Base-by-base conservation (phyloP, 441 rosid species). In the Populus tomentosa region DNA sequence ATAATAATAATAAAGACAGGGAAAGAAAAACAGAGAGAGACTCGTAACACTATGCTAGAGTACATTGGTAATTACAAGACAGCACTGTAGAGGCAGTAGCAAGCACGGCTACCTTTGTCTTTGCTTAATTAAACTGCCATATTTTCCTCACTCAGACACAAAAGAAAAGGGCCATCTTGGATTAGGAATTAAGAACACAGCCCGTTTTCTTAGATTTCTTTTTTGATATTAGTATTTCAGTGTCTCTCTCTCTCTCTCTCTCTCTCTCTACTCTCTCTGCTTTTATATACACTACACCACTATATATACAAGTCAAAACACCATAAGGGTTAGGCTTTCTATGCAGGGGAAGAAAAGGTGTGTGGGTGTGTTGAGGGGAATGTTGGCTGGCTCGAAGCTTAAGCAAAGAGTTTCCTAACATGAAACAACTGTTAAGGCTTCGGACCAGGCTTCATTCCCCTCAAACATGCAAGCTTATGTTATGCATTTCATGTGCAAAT, bases 371-470 rank as follows among this genome's bases (percentile, higher is more conserved):
- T 82, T 84, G 87, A 70, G 84, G 79, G 89, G 85, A 82, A 79
- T 79, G 86, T 81, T 79, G 86, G 82, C 83, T 86, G 87, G 86
- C 83, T 75, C 86, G 86, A 79, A 70, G 84, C 85, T 82, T 80
- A 35, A 32, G 26, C 65, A 24, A 53, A 40, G 28, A 61, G 65
- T 61, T 21, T 61, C 28, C 65, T 56, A 4, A 9, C 28, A 23
- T 8, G 65, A 61, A 21, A 61, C 28, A 61, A 23, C 65, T 61
- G 65, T 21, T 61, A 10, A 61, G 65, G 65, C 65, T 61, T 61
- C 65, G 65, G 65, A 61, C 65, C 65, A 61, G 65, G 65, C 65
- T 61, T 61, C 65, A 23, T 61, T 21, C 65, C 65, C 65, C 65
- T 61, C 28, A 21, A 61, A 23, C 28, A 21, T 46, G 23, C 26